Conservation (phyloP, 352 stramenopile genomes). For the Globisporangium paddicum region DNA sequence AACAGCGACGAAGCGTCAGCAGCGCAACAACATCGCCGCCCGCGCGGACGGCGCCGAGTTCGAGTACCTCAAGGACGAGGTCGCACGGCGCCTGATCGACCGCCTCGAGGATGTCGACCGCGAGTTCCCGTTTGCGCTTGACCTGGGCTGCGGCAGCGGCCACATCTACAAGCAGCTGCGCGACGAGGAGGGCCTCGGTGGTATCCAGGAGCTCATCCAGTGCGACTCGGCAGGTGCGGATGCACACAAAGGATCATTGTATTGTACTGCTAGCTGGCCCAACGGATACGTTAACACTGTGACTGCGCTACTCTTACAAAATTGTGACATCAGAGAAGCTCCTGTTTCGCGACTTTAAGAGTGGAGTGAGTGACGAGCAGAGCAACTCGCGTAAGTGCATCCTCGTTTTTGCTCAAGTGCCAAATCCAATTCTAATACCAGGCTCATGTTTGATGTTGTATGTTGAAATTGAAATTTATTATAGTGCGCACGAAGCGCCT, state of each 20-base stretch:
- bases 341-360: conserved; percentile 51
- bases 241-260: neutral
- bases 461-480: conserved; percentile 5
- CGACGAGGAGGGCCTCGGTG: conserved; percentile 60
- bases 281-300: neutral
- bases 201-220: conserved; percentile 75
- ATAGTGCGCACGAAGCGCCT: conserved; percentile 72
- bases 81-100: conserved; percentile 76
- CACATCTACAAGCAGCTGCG: conserved; percentile 83
- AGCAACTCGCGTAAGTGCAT: conserved; percentile 2
- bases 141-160: conserved; percentile 74
- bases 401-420: neutral
- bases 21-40: conserved; percentile 72
- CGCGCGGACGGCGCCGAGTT: conserved; percentile 63
- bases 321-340: conserved; percentile 37
- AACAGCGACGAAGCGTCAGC: conserved; percentile 70
- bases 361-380: neutral
- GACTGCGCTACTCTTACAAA: neutral
- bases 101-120: conserved; percentile 83
- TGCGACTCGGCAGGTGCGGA: conserved; percentile 59
- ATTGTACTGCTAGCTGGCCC: neutral
- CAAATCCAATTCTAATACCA: neutral
- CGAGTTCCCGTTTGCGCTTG: conserved; percentile 72
- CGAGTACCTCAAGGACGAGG: conserved; percentile 86
- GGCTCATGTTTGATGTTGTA: neutral